A percentile compares a stretch with the other conserved stretches of the same genome.
These are phyloP conservation scores for Isoetes taiwanensis DNA, from an alignment of 75 land plant species.

Conservation along the genomic window DNA sequence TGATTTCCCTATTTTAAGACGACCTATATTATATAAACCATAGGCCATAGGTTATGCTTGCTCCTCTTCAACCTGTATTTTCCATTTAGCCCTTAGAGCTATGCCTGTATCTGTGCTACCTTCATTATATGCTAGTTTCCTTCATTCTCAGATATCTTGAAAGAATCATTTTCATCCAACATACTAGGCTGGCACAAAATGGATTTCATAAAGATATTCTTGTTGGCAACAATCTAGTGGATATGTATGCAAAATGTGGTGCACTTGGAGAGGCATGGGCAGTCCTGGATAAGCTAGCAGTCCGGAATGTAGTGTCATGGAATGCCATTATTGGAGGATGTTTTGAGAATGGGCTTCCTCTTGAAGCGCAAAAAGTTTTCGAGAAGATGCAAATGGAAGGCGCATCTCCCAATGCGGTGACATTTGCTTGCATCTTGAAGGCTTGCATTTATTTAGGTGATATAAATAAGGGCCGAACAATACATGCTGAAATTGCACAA, in stretches of 20 bases:
- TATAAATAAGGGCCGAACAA: neutral
- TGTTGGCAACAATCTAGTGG: neutral
- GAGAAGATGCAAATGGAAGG: neutral
- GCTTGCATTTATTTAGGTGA: neutral
- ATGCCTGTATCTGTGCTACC: no score
- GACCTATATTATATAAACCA: no score
- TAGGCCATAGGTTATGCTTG: no score
- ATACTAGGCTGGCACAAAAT: no score
- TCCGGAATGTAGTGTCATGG: slow-evolving; percentile 15
- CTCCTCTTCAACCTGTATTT: no score
- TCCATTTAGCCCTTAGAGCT: no score
- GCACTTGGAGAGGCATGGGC: neutral
- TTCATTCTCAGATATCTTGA: no score
- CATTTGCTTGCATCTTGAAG: slow-evolving; percentile 3
- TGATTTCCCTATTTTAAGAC: no score
- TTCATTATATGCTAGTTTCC: no score
- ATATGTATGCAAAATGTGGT: slow-evolving; percentile 14
- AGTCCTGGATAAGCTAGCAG: slow-evolving; percentile 1
- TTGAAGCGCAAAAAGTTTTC: slow-evolving; percentile 6
- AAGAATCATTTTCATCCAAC: no score
- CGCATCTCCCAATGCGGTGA: neutral
- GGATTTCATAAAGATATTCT: slow-evolving; percentile 7
- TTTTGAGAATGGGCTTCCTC: neutral
- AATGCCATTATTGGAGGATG: slow-evolving; percentile 29
- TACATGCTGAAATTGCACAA: neutral